phyloP scores from a whole-genome alignment of 1,284 basidiomycete species.

The Hypsizygus ulmarius region DNA sequence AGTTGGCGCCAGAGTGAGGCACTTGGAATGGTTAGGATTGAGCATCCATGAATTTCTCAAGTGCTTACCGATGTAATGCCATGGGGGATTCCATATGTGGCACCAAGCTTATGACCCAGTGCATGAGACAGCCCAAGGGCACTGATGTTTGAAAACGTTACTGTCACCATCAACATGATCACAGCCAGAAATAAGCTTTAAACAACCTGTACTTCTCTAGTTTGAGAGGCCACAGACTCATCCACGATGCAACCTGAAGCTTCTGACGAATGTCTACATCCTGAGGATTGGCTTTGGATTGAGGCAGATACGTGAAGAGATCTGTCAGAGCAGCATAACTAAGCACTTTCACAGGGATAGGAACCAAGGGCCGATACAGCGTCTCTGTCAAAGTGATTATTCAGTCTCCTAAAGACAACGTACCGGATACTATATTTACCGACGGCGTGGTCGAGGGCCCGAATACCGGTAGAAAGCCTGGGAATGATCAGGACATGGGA shows the following conservation, averaged over 20 bases:
- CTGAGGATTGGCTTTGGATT: constrained; percentile 56
- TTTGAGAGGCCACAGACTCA: constrained; percentile 71
- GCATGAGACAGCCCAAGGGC: constrained; percentile 73
- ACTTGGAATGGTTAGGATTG: constrained; percentile 48
- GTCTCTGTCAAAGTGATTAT: constrained; percentile 44
- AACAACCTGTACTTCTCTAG: constrained; percentile 60
- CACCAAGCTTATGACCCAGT: constrained; percentile 75
- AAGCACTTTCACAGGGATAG: constrained; percentile 61
- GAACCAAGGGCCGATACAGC: constrained; percentile 60
- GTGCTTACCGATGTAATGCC: constrained; percentile 75
- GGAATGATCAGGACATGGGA: constrained; percentile 4
- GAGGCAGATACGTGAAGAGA: constrained; percentile 71
- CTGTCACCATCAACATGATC: background rate
- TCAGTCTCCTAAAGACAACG: background rate
- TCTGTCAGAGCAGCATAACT: constrained; percentile 67
- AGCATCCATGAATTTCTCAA: too few relatives aligned
- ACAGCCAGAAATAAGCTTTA: background rate
- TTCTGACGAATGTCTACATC: constrained; percentile 63
- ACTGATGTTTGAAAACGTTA: constrained; percentile 31
- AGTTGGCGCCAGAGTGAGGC: constrained; percentile 69
- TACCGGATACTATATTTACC: constrained; percentile 36
- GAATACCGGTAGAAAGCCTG: constrained; percentile 75
- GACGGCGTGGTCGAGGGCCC: constrained; percentile 78
- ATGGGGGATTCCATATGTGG: constrained; percentile 74
- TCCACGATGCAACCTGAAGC: constrained; percentile 75